Evolutionary conservation across 306 rosid species (phyloP), one percentile per base, ranked within the genome.

Genomic region (Cicer cuneatum): DNA sequence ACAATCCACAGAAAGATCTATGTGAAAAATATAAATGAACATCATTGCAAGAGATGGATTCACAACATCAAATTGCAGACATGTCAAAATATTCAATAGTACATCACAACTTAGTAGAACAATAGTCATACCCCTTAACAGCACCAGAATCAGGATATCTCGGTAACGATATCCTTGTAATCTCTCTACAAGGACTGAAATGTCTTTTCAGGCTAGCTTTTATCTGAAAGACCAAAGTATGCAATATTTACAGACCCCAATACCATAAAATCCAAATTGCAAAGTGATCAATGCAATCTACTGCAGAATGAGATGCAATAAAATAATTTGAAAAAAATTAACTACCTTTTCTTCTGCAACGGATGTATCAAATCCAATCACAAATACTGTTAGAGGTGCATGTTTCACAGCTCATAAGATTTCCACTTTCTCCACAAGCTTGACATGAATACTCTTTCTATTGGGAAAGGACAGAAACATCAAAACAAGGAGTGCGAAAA

Each of bases 391-490:
- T 35, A 14, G 38, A 94, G n/a, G 86, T 90, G 83, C 99, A 94
- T 35, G 97, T 90, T 80, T 84, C 85, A 77, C 99, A 94, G 61
- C 84, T 78, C 54, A 87, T 69, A 83, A 94, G 97, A 87, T 84
- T 72, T 81, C 67, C 97, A 49, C 77, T 73, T 86, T 87, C 93
- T 49, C 97, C 96, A 74, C 99, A 94, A 12, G 92, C 93, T 90
- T 94, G 97, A 74, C 99, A 94, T 66, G 80, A 85, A 85, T 90
- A 52, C 77, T 90, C 96, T 89, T 90, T 94, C 99, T 94, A 76
- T 78, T 59, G 10, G 46, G 19, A 42, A 75, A 18, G 37, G 21
- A 43, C 7, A 66, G 33, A 56, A 49, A 74, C 10, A 51, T 82
- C 35, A 70, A 43, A 70, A 70, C 38, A 8, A 64, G 29, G 46